phyloP scores from a whole-genome alignment of 345 rosid species.

The Hibiscus syriacus region DNA sequence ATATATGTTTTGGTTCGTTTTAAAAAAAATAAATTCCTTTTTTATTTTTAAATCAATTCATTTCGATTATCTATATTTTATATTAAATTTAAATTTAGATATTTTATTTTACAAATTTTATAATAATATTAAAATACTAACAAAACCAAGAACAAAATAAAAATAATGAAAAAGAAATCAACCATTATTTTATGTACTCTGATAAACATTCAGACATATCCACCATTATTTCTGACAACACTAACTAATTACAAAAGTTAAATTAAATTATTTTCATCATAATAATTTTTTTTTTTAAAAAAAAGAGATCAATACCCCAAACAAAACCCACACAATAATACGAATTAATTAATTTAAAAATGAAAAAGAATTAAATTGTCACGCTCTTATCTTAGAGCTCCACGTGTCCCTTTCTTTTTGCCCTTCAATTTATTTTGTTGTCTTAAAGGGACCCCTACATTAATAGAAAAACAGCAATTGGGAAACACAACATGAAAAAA shows the following conservation, averaged over 20 bases:
- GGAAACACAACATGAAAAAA: constrained; percentile 31
- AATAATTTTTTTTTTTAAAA: neutral
- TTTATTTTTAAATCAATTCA: too few species aligned
- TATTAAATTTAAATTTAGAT: too few species aligned
- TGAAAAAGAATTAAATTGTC: neutral
- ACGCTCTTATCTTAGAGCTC: constrained; percentile 15
- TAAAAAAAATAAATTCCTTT: too few species aligned
- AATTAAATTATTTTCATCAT: neutral
- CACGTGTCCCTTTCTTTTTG: constrained; percentile 14
- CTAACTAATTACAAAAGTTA: neutral
- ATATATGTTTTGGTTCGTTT: too few species aligned
- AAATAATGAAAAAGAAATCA: neutral
- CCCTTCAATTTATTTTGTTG: constrained; percentile 9
- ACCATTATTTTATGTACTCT: neutral
- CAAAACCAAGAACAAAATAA: neutral
- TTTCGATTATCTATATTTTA: too few species aligned
- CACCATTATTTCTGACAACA: constrained; percentile 8
- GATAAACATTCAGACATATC: constrained; percentile 10
- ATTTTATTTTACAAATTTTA: too few species aligned
- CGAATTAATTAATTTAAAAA: neutral
- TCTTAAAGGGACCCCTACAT: constrained; percentile 10
- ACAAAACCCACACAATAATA: neutral
- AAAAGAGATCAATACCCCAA: neutral
- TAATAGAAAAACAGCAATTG: constrained; percentile 5
- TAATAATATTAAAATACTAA: neutral